Percentiles rank a stretch among this genome's conserved stretches.
phyloP scores from a whole-genome alignment of 2,329 filamentous ascomycete species.

The Tolypocladium cylindrosporum region DNA sequence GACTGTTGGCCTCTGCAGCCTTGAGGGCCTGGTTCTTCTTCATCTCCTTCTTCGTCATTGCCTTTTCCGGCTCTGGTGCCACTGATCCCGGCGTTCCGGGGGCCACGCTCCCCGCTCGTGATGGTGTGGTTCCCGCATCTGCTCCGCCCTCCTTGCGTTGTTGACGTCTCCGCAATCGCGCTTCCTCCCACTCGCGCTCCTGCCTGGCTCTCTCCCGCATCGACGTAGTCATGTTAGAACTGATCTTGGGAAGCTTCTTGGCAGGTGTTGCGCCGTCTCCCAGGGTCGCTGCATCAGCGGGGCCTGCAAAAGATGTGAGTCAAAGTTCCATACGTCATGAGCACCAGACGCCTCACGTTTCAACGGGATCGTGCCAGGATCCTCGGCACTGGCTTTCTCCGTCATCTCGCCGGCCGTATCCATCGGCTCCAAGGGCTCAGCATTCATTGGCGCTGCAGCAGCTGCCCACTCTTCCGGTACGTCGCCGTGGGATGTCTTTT shows the following conservation, averaged over 20 bases:
- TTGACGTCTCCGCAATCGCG: constrained; percentile 55
- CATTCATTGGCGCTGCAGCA: constrained; percentile 48
- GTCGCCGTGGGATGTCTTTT: constrained; percentile 68
- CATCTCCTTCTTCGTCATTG: constrained; percentile 76
- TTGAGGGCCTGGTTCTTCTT: constrained; percentile 69
- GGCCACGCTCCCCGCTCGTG: constrained; percentile 46
- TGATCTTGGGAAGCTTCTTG: constrained; percentile 36
- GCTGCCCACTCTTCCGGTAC: constrained; percentile 68
- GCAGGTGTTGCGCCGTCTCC: constrained; percentile 29
- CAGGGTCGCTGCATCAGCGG: constrained; percentile 22
- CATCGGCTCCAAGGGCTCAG: constrained; percentile 22
- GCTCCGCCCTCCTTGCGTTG: constrained; percentile 49
- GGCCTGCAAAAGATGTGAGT: constrained; percentile 22
- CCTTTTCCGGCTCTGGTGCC: constrained; percentile 56
- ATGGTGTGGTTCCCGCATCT: constrained; percentile 36
- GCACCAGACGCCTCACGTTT: constrained; percentile 43
- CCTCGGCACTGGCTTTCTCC: constrained; percentile 36
- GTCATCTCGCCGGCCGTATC: constrained; percentile 12
- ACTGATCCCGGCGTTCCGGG: constrained; percentile 52
- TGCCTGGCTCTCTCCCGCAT: constrained; percentile 53
- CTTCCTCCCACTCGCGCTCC: constrained; percentile 66
- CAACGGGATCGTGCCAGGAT: constrained; percentile 41
- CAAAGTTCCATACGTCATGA: neutral
- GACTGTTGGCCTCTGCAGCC: constrained; percentile 66
- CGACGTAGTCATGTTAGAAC: constrained; percentile 39